Evolutionary conservation across 208 protist genomes (phyloP).

Genomic region (Acanthamoeba royreba): DNA sequence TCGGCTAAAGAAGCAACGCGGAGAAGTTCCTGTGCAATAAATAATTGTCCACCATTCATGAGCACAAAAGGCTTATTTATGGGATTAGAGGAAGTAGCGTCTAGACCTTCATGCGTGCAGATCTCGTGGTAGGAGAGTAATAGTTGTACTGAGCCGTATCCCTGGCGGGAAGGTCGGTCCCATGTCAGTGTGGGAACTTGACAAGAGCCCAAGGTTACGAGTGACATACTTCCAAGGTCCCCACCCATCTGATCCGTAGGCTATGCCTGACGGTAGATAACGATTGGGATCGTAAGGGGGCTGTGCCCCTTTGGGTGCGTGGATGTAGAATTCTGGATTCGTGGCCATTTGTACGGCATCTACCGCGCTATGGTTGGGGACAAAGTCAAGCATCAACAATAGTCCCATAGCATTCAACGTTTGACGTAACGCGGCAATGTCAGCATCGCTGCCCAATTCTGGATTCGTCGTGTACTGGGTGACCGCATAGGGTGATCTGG

Average conservation of each 20-base stretch:
- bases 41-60: background rate
- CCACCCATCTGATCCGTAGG: constrained; percentile 66
- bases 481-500: constrained; percentile 81
- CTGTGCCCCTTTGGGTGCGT: background rate
- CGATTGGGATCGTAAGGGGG: constrained; percentile 52
- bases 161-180: background rate
- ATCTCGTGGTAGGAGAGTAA: constrained; percentile 31
- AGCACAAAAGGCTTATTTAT: background rate
- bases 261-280: constrained; percentile 74
- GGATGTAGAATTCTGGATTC: constrained; percentile 66
- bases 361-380: constrained; percentile 77
- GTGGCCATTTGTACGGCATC: background rate
- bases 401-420: constrained; percentile 70
- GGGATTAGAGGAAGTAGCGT: no score
- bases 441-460: background rate
- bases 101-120: background rate
- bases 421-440: constrained; percentile 16
- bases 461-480: constrained; percentile 70
- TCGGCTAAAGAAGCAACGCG: constrained; percentile 66
- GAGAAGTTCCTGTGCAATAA: constrained; percentile 48
- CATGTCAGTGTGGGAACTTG: no score
- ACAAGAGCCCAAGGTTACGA: background rate
- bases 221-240: constrained; percentile 34
- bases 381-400: constrained; percentile 79
- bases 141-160: constrained; percentile 82